Conservation (phyloP, 192 early-diverging fungal species). For the Coemansia sp. region DNA sequence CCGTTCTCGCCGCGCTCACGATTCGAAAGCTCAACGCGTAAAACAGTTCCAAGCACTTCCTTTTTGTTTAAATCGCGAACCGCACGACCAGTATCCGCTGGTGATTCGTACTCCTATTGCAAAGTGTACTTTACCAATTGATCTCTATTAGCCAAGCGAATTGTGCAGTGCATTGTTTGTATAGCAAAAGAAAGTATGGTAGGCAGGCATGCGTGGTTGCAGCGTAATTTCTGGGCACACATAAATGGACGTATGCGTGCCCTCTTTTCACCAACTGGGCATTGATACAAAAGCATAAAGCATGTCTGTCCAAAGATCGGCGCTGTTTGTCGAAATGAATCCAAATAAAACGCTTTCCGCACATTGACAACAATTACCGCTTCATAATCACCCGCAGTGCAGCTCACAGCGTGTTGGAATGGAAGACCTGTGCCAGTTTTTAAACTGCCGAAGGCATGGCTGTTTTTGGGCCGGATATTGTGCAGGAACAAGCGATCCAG, state of each 20-base stretch:
- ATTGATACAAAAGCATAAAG: too few relatives aligned
- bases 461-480: not conserved
- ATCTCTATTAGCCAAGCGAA: not conserved
- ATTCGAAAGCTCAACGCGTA: slow-evolving; percentile 43
- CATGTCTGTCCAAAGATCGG: not conserved
- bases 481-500: not conserved
- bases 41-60: slow-evolving; percentile 14
- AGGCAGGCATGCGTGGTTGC: not conserved
- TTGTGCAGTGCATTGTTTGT: not conserved
- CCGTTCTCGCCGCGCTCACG: slow-evolving; percentile 23
- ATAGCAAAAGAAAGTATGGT: not conserved
- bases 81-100: slow-evolving; percentile 14
- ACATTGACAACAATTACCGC: not conserved
- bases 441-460: not conserved
- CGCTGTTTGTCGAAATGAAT: not conserved
- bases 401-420: not conserved
- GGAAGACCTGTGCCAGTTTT: not conserved
- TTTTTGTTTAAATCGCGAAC: slow-evolving; percentile 18
- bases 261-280: not conserved
- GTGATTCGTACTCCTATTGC: slow-evolving; percentile 22
- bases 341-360: too few relatives aligned
- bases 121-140: not conserved
- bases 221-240: not conserved
- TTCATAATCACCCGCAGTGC: not conserved
- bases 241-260: not conserved